Evolutionary conservation across 2,329 filamentous ascomycete species (phyloP).

Genomic region (Nannizziopsis arthrosporioides): DNA sequence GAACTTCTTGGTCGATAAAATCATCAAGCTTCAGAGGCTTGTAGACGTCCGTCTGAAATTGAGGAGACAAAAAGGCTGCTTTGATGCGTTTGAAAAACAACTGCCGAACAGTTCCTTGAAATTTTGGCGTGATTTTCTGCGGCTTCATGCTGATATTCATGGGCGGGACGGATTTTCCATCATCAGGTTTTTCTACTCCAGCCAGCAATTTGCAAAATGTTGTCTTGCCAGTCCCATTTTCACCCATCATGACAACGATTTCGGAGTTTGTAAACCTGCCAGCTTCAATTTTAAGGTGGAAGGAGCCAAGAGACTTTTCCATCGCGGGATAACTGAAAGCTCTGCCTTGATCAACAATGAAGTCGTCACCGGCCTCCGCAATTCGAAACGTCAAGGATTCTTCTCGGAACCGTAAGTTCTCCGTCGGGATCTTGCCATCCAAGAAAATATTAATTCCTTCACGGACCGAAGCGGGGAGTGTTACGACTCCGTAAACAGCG

Average conservation of each 20-base stretch:
- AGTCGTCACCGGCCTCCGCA: constrained; percentile 78
- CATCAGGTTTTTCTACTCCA: constrained; percentile 84
- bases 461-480: constrained; percentile 84
- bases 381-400: constrained; percentile 95
- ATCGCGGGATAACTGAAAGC: constrained; percentile 81
- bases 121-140: constrained; percentile 98
- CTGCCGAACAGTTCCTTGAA: constrained; percentile 89
- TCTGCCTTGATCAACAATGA: constrained; percentile 68
- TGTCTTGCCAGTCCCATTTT: constrained; percentile 98
- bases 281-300: constrained; percentile 68
- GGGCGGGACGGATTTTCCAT: constrained; percentile 62
- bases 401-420: constrained; percentile 96
- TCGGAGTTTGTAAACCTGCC: constrained; percentile 95
- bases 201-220: constrained; percentile 96
- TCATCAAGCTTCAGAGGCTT: constrained; percentile 98
- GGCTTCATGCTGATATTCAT: constrained; percentile 99
- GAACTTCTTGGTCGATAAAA: constrained; percentile 98
- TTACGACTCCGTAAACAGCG: constrained; percentile 95
- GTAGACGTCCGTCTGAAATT: constrained; percentile 99
- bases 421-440: constrained; percentile 93
- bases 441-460: constrained; percentile 99
- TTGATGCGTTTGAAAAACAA: constrained; percentile 99
- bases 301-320: constrained; percentile 84
- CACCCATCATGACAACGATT: constrained; percentile 99
- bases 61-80: constrained; percentile 85